phyloP scores from a whole-genome alignment of 176 grass and related monocot species.

The Oropetium thomaeum region DNA sequence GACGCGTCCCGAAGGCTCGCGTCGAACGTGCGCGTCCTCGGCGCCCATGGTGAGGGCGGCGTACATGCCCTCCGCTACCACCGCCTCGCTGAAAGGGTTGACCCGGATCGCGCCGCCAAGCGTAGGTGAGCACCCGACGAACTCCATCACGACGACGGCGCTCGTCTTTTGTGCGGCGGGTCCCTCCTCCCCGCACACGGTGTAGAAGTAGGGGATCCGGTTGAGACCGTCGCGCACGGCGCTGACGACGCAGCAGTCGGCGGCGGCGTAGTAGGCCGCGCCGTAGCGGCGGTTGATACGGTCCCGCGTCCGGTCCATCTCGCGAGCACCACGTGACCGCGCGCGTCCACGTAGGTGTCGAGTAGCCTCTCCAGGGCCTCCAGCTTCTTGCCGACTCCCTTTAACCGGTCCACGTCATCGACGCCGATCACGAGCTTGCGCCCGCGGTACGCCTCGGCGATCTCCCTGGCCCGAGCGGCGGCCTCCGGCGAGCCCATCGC shows the following conservation, averaged over 20 bases:
- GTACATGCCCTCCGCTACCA: conserved; percentile 38
- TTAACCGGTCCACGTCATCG: conserved; percentile 48
- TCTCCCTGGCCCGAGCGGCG: conserved; percentile 14
- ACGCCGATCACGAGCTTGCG: conserved; percentile 42
- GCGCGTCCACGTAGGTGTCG: neutral
- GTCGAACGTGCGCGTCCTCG: conserved; percentile 31
- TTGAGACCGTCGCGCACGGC: conserved; percentile 54
- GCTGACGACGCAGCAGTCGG: conserved; percentile 54
- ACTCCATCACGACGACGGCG: conserved; percentile 41
- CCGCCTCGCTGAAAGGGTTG: conserved; percentile 29
- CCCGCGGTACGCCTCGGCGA: conserved; percentile 30
- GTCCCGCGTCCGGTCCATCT: neutral
- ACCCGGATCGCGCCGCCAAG: conserved; percentile 47
- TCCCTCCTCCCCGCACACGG: conserved; percentile 37
- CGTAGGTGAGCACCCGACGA: conserved; percentile 36
- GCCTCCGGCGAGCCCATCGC: conserved; percentile 22
- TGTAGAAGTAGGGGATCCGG: conserved; percentile 55
- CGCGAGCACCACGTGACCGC: conserved; percentile 25
- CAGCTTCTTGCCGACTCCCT: conserved; percentile 42
- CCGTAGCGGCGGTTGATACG: conserved; percentile 37
- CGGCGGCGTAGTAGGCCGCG: conserved; percentile 48
- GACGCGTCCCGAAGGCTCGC: conserved; percentile 26
- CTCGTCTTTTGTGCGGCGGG: conserved; percentile 8
- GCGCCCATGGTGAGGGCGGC: conserved; percentile 34
- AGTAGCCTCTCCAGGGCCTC: conserved; percentile 42